Evolutionary conservation across 176 grass and related monocot species (phyloP).

Genomic region (Pontederia paniculata): DNA sequence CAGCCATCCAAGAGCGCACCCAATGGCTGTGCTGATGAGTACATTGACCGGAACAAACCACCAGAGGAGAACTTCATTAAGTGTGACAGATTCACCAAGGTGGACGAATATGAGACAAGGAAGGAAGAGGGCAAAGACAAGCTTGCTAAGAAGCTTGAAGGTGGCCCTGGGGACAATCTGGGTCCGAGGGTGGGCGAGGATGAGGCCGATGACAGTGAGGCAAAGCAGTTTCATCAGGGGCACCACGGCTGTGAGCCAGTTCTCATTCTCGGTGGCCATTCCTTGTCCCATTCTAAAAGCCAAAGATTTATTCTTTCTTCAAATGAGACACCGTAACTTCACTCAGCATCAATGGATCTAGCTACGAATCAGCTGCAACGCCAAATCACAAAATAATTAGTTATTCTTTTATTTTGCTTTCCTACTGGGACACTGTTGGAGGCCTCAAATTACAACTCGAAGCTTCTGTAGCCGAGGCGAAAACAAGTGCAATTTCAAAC

Average conservation of each 20-base stretch:
- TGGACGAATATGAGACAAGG: conserved; percentile 84
- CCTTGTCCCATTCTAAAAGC: background rate
- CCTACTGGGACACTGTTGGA: too few species aligned
- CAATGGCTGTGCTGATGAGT: conserved; percentile 60
- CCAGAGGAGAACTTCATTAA: conserved; percentile 55
- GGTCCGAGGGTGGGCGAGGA: conserved; percentile 44
- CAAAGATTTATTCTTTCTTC: background rate
- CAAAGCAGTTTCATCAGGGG: conserved; percentile 85
- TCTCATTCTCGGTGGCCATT: conserved; percentile 1
- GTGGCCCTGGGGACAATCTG: conserved; percentile 81
- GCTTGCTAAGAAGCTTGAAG: conserved; percentile 93
- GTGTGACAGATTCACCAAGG: conserved; percentile 62
- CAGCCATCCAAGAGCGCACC: conserved; percentile 59
- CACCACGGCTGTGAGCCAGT: conserved; percentile 64
- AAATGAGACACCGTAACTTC: too few species aligned
- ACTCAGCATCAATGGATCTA: too few species aligned
- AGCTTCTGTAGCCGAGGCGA: too few species aligned
- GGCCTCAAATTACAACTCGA: too few species aligned
- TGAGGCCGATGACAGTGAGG: conserved; percentile 63
- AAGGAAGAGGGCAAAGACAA: conserved; percentile 84
- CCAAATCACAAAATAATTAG: too few species aligned
- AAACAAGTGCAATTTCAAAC: too few species aligned
- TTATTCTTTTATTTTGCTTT: too few species aligned
- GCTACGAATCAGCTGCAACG: too few species aligned
- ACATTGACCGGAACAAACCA: conserved; percentile 93